Evolutionary conservation across 176 grass and related monocot species (phyloP), one percentile per base, ranked within the genome.

Genomic region (Otatea glauca): DNA sequence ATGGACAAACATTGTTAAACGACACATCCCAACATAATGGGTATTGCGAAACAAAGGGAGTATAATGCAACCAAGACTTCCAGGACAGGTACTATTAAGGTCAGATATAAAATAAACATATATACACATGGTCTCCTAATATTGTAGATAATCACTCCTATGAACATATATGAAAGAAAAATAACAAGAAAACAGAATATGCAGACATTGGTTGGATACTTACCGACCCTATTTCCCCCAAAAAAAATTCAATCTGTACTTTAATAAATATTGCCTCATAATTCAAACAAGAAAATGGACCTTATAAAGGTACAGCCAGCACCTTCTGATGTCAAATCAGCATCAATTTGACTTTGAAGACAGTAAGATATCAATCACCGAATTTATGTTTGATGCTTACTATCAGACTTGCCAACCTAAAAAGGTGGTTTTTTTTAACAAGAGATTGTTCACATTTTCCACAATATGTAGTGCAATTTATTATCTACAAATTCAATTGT

Each of bases 241-340:
- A 15, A 11, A 34, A 44, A 45, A 44, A 45, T 56, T 10, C 44
- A 48, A 20, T 74, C 16, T 20, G 38, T 47, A 32, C 55, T 68
- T 23, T 25, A 68, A 82, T n/a, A 68, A 74, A 32, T 14, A 86
- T 53, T 41, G 44, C 6, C 14, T 65, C 10, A 2, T n/a, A 75
- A 58, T 34, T 68, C 62, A 82, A 77, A 61, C 61, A 5, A 50
- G 16, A 48, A 75, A 76, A 20, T 69, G 24, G 21, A n/a, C 56
- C 38, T 65, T 35, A 7, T 47, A 51, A 16, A 37, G 32, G 61
- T 49, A 32, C 61, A 64, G 4, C 2, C 23, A 65, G 41, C 76
- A 48, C 44, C 58, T 79, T 43, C 55, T 44, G 13, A 10, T 77
- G 14, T 65, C 77, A 79, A 35, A 77, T 0, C 21, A 42, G 77